Conservation (phyloP, 2,329 filamentous ascomycete genomes). For the Phyllosticta citriasiana region DNA sequence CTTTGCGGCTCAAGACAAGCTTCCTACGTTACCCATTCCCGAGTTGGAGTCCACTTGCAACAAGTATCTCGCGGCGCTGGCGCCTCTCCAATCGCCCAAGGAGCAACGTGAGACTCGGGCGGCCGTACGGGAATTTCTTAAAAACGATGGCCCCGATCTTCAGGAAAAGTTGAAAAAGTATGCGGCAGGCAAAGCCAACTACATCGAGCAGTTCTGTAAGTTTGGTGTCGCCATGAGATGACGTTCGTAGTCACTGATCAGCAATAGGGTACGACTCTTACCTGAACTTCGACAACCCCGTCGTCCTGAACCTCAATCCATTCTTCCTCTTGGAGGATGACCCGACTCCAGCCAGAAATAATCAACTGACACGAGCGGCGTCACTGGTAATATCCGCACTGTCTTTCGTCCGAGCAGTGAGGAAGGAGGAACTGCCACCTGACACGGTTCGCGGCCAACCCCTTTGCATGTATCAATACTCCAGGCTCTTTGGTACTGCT, state of each 20-base stretch:
- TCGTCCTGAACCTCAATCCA: constrained; percentile 93
- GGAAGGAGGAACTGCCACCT: constrained; percentile 83
- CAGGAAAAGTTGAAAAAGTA: constrained; percentile 88
- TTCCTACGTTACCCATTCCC: constrained; percentile 88
- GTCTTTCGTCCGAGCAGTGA: constrained; percentile 84
- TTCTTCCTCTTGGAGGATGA: constrained; percentile 98
- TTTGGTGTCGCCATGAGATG: constrained; percentile 15
- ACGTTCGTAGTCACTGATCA: neutral
- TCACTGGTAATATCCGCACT: constrained; percentile 84
- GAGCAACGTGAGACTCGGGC: constrained; percentile 76
- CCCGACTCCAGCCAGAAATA: constrained; percentile 88
- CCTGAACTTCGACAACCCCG: constrained; percentile 93
- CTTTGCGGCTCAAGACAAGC: constrained; percentile 76
- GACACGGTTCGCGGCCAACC: constrained; percentile 77
- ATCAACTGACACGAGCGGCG: constrained; percentile 89
- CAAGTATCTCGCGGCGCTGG: constrained; percentile 69
- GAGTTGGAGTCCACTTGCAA: constrained; percentile 69
- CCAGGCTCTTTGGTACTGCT: constrained; percentile 86
- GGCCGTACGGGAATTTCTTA: constrained; percentile 75
- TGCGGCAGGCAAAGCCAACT: constrained; percentile 82
- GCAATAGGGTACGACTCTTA: constrained; percentile 91
- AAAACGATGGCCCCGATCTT: constrained; percentile 67
- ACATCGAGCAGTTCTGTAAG: constrained; percentile 98
- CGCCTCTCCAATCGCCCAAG: constrained; percentile 67
- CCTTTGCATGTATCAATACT: constrained; percentile 97